Percentiles rank a stretch among this genome's conserved stretches.
phyloP scores from a whole-genome alignment of 257 asterid species.

The Avicennia marina region DNA sequence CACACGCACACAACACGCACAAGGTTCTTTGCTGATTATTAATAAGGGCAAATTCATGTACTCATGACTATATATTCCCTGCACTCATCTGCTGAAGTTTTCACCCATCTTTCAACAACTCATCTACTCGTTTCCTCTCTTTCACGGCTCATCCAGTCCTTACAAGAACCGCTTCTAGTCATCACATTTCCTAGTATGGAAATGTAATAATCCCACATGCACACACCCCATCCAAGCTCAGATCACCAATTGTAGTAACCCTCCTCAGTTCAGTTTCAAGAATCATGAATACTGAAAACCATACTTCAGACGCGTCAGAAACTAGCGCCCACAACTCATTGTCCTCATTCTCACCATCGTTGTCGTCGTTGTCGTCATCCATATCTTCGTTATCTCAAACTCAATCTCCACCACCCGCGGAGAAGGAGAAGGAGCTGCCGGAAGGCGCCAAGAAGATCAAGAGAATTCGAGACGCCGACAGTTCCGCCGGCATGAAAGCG shows the following conservation, averaged over 20 bases:
- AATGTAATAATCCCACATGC: slow-evolving; percentile 14
- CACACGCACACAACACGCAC: neutral
- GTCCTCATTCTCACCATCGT: slow-evolving; percentile 1
- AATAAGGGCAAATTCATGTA: slow-evolving; percentile 2
- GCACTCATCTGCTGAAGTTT: slow-evolving; percentile 29
- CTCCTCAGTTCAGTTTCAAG: neutral
- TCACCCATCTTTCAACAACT: slow-evolving; percentile 6
- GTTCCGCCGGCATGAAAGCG: slow-evolving; percentile 45
- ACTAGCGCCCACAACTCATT: neutral
- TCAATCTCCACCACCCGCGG: neutral
- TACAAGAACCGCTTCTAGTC: neutral
- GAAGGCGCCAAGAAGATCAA: slow-evolving; percentile 30
- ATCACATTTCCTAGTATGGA: slow-evolving; percentile 24
- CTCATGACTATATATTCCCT: slow-evolving; percentile 27
- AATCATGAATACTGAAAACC: slow-evolving; percentile 2
- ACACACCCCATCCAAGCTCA: neutral
- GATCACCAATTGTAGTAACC: neutral
- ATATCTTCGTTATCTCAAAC: neutral
- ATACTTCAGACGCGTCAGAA: neutral
- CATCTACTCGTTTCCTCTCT: neutral
- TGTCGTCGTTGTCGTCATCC: neutral
- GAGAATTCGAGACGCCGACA: slow-evolving; percentile 33
- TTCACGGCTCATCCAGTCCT: neutral
- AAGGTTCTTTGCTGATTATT: neutral
- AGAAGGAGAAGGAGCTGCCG: neutral